Evolutionary conservation across 2,329 filamentous ascomycete genomes (phyloP).

Genomic region (Curvularia spicifera): DNA sequence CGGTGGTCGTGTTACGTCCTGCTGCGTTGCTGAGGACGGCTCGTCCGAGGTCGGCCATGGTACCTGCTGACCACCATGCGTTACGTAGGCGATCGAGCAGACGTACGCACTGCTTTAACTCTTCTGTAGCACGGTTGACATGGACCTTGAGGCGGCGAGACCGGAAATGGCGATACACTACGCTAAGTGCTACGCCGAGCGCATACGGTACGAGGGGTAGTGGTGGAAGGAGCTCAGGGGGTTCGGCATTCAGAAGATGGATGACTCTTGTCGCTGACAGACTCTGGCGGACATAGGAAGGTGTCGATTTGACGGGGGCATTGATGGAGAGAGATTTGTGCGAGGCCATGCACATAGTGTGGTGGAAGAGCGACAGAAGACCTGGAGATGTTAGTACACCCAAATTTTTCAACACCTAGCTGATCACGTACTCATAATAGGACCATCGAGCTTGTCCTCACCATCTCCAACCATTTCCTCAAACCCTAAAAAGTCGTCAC

Average conservation of each 20-base stretch:
- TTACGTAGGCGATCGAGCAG: slow-evolving; percentile 54
- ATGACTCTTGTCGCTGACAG: slow-evolving; percentile 63
- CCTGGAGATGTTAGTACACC: slow-evolving; percentile 40
- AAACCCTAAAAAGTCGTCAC: slow-evolving; percentile 53
- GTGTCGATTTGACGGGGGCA: slow-evolving; percentile 55
- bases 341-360: slow-evolving; percentile 63
- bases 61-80: slow-evolving; percentile 56
- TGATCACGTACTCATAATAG: slow-evolving; percentile 44
- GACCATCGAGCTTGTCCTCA: slow-evolving; percentile 47
- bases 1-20: slow-evolving; percentile 40
- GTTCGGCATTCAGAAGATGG: slow-evolving; percentile 57
- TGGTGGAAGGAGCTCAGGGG: slow-evolving; percentile 56
- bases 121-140: slow-evolving; percentile 55
- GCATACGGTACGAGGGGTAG: slow-evolving; percentile 64
- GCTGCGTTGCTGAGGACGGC: slow-evolving; percentile 51
- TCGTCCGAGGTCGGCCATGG: slow-evolving; percentile 53
- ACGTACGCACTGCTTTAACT: slow-evolving; percentile 53
- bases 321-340: slow-evolving; percentile 57
- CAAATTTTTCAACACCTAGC: slow-evolving; percentile 10
- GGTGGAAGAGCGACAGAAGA: slow-evolving; percentile 63
- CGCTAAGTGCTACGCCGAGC: slow-evolving; percentile 61
- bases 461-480: slow-evolving; percentile 53
- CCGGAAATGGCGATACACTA: slow-evolving; percentile 64
- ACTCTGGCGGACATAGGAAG: slow-evolving; percentile 61
- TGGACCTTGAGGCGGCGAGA: slow-evolving; percentile 58